Percentiles rank a stretch among this genome's conserved stretches.
These are phyloP conservation scores for Sphagnum contortum DNA, from an alignment of 225 moss, liverwort and hornwort genomes.

Conservation along the genomic window DNA sequence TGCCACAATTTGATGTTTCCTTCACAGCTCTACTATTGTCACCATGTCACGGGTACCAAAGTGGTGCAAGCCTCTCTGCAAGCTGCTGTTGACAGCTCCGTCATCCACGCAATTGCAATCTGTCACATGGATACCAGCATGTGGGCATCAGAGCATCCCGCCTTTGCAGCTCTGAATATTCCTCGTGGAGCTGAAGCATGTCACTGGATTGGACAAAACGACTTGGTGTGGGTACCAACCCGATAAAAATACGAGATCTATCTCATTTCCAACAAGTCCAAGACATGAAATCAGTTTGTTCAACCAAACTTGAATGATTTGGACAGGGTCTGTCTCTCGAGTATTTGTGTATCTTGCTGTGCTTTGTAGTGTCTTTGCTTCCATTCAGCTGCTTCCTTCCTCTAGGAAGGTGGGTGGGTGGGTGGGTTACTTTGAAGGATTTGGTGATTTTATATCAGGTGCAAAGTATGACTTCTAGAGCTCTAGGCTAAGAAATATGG, in stretches of 20 bases:
- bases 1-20: slow-evolving; percentile 19
- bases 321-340: too few species aligned
- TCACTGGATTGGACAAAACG: neutral
- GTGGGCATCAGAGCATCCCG: slow-evolving; percentile 10
- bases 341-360: too few species aligned
- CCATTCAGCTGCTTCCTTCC: too few species aligned
- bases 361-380: too few species aligned
- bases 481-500: too few species aligned
- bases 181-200: slow-evolving; percentile 1
- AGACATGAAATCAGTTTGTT: too few species aligned
- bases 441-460: too few species aligned
- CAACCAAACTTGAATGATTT: too few species aligned
- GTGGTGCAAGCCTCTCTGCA: slow-evolving; percentile 8
- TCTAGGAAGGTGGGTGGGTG: too few species aligned
- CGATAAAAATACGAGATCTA: neutral
- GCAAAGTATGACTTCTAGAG: too few species aligned
- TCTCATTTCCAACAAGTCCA: too few species aligned
- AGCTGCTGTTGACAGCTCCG: neutral
- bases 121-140: slow-evolving; percentile 9
- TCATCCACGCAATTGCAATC: slow-evolving; percentile 7
- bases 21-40: slow-evolving; percentile 8
- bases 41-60: slow-evolving; percentile 14
- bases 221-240: slow-evolving; percentile 15
- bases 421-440: too few species aligned
- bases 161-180: slow-evolving; percentile 9